Conservation (phyloP, 345 rosid genomes). For the Brassica carinata region DNA sequence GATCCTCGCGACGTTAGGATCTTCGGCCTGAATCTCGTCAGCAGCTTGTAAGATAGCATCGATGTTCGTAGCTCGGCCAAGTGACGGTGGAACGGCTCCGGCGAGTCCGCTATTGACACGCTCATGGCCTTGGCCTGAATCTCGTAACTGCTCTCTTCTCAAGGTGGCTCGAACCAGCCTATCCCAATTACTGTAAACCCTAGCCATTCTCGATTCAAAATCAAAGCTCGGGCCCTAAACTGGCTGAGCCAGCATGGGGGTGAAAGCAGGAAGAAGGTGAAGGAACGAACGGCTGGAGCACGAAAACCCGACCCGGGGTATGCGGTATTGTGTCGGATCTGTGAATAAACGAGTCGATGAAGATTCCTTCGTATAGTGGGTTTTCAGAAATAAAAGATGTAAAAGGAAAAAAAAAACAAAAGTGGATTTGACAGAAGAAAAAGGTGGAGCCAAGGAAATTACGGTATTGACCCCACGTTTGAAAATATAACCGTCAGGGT, state of each 20-base stretch:
- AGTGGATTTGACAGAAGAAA: not conserved
- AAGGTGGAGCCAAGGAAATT: not conserved
- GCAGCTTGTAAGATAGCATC: slow-evolving; percentile 92
- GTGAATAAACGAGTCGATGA: slow-evolving; percentile 29
- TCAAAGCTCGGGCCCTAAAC: slow-evolving; percentile 13
- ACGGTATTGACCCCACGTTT: slow-evolving; percentile 8
- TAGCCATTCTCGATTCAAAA: slow-evolving; percentile 54
- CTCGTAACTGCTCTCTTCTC: slow-evolving; percentile 72
- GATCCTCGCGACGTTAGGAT: slow-evolving; percentile 81
- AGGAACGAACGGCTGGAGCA: not conserved
- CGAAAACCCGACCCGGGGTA: slow-evolving; percentile 13
- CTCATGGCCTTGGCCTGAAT: slow-evolving; percentile 60
- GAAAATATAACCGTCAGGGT: slow-evolving; percentile 28
- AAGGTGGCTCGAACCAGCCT: slow-evolving; percentile 87
- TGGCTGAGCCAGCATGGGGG: slow-evolving; percentile 11
- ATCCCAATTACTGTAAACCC: slow-evolving; percentile 76
- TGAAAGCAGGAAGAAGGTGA: not conserved
- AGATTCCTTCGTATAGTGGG: slow-evolving; percentile 37
- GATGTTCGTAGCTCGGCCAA: slow-evolving; percentile 80
- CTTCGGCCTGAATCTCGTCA: slow-evolving; percentile 86
- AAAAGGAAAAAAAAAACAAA: not conserved
- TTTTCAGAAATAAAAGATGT: not conserved
- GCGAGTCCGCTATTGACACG: slow-evolving; percentile 72
- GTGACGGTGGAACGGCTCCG: slow-evolving; percentile 85
- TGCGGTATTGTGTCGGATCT: slow-evolving; percentile 40